A percentile compares a stretch with the other conserved stretches of the same genome.
phyloP scores from a whole-genome alignment of 768 basidiomycete species.

The Russula sp. region DNA sequence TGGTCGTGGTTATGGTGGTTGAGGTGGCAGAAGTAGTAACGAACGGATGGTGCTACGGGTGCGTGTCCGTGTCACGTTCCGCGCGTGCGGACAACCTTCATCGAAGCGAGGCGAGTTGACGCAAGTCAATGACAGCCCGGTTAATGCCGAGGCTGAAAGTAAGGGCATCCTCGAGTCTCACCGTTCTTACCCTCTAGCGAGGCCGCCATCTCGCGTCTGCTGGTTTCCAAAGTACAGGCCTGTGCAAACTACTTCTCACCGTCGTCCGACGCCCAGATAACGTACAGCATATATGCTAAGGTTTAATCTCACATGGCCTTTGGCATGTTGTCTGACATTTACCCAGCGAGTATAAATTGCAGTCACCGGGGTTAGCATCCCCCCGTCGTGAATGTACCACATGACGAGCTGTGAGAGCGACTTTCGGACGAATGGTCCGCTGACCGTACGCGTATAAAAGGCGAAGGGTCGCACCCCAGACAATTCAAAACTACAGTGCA shows the following conservation, averaged over 20 bases:
- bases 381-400: too few species aligned
- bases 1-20: background rate
- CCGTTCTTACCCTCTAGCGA: too few species aligned
- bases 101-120: background rate
- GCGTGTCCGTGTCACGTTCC: background rate
- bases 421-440: background rate
- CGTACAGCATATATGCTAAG: too few species aligned
- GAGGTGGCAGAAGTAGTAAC: background rate
- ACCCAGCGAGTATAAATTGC: too few species aligned
- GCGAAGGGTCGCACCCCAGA: background rate
- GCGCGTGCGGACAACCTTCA: background rate
- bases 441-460: background rate
- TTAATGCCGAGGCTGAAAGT: background rate
- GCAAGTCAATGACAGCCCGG: background rate
- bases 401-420: background rate
- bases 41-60: background rate
- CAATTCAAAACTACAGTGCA: background rate
- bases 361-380: too few species aligned
- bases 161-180: too few species aligned
- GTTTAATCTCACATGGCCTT: too few species aligned
- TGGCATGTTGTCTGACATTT: too few species aligned
- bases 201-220: too few species aligned
- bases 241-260: too few species aligned
- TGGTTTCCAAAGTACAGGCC: too few species aligned
- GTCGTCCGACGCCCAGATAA: too few species aligned